Percentiles rank a stretch among this genome's conserved stretches.
Evolutionary conservation across 352 stramenopile species (phyloP).

Genomic region (Elongisporangium anandrum): DNA sequence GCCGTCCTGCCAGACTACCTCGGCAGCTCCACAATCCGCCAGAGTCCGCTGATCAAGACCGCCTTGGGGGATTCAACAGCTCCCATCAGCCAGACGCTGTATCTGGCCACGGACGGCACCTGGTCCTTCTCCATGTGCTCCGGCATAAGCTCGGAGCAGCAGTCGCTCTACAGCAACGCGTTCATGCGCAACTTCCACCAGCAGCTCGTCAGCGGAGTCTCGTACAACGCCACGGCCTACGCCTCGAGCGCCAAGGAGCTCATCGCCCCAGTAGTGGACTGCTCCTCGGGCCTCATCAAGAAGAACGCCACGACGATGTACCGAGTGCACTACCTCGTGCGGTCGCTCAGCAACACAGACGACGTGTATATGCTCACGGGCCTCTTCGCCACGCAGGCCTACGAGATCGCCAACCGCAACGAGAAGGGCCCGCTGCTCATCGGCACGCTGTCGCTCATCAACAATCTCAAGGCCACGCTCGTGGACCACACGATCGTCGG

Average conservation of each 20-base stretch:
- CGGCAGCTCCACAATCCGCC: constrained; percentile 16
- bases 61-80: constrained; percentile 19
- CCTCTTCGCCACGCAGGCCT: constrained; percentile 26
- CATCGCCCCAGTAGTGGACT: constrained; percentile 40
- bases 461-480: constrained; percentile 14
- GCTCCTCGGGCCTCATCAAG: constrained; percentile 21
- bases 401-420: constrained; percentile 11
- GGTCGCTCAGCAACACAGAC: constrained; percentile 5
- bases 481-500: constrained; percentile 21
- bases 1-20: constrained; percentile 3
- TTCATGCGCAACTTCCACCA: constrained; percentile 27
- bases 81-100: constrained; percentile 24
- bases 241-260: constrained; percentile 19
- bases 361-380: constrained; percentile 23
- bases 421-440: constrained; percentile 16
- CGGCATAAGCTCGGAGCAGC: constrained; percentile 6
- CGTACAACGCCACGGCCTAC: constrained; percentile 32
- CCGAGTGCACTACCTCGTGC: constrained; percentile 28
- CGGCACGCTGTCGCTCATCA: constrained; percentile 20
- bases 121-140: constrained; percentile 21
- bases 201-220: constrained; percentile 15
- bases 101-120: constrained; percentile 21
- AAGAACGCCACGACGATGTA: constrained; percentile 11
- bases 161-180: constrained; percentile 26
- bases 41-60: constrained; percentile 24